Evolutionary conservation across 2,329 filamentous ascomycete genomes (phyloP).

Genomic region (Triangularia verruculosa): DNA sequence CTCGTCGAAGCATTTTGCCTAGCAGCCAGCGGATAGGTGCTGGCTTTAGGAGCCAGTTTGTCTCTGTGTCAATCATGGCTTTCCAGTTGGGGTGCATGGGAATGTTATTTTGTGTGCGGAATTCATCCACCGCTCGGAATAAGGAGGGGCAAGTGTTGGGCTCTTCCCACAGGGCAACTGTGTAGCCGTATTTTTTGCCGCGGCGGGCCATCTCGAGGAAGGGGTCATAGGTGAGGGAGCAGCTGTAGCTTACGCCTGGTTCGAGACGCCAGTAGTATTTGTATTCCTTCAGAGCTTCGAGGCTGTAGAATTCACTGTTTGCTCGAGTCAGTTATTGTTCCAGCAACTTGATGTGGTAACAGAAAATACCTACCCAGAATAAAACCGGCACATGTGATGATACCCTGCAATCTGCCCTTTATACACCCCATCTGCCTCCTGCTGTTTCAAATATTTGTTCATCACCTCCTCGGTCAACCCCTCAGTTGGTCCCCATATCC

Average conservation of each 20-base stretch:
- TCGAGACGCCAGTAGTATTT: slow-evolving; percentile 50
- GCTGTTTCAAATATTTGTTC: slow-evolving; percentile 25
- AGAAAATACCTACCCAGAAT: slow-evolving; percentile 35
- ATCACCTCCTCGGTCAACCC: slow-evolving; percentile 23
- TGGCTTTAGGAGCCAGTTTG: slow-evolving; percentile 34
- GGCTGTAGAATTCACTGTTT: slow-evolving; percentile 39
- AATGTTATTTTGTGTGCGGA: slow-evolving; percentile 37
- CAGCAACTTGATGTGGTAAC: neutral
- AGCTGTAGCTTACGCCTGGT: slow-evolving; percentile 43
- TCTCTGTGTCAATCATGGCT: slow-evolving; percentile 36
- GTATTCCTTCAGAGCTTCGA: slow-evolving; percentile 40
- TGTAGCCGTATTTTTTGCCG: slow-evolving; percentile 44
- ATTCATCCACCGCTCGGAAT: slow-evolving; percentile 41
- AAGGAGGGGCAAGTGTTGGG: slow-evolving; percentile 42
- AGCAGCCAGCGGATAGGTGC: slow-evolving; percentile 40
- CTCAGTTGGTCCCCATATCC: slow-evolving; percentile 42
- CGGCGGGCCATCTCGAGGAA: slow-evolving; percentile 44
- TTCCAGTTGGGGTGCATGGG: slow-evolving; percentile 38
- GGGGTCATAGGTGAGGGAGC: slow-evolving; percentile 47
- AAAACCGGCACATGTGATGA: slow-evolving; percentile 39
- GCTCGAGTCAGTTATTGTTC: neutral
- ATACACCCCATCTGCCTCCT: slow-evolving; percentile 32
- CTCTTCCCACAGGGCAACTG: slow-evolving; percentile 45
- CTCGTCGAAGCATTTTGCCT: neutral
- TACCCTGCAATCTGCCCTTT: slow-evolving; percentile 42